These are phyloP conservation scores for Iris pallida DNA, from an alignment of 116 monocot species.

Conservation along the genomic window DNA sequence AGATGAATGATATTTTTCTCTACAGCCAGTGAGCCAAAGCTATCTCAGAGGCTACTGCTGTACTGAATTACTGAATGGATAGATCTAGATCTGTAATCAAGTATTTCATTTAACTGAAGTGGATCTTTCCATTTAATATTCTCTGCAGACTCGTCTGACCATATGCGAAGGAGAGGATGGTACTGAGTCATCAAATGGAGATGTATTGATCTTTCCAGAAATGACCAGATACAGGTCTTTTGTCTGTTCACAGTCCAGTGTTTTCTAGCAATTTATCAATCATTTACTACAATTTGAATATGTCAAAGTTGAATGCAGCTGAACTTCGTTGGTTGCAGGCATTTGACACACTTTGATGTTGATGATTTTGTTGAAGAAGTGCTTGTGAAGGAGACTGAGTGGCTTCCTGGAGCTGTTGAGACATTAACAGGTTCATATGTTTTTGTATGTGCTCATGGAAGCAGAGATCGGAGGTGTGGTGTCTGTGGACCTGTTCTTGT, in stretches of 20 bases:
- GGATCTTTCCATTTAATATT: conserved; percentile 5
- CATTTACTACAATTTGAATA: background rate
- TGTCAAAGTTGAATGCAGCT: background rate
- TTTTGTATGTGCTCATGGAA: conserved; percentile 78
- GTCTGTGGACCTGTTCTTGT: conserved; percentile 62
- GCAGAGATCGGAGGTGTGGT: conserved; percentile 64
- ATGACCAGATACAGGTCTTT: conserved; percentile 69
- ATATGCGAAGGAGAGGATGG: conserved; percentile 59
- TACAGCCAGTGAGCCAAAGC: too few species aligned
- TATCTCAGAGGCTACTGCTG: too few species aligned
- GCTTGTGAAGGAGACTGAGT: conserved; percentile 57
- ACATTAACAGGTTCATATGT: conserved; percentile 47
- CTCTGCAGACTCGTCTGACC: conserved; percentile 56
- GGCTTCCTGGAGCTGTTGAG: conserved; percentile 33
- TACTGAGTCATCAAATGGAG: conserved; percentile 59
- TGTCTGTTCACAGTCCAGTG: background rate
- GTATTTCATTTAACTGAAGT: background rate
- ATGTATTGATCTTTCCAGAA: conserved; percentile 80
- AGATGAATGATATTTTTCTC: too few species aligned
- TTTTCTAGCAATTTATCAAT: background rate
- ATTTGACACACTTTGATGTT: conserved; percentile 44
- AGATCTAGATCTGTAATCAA: too few species aligned
- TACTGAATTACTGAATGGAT: too few species aligned
- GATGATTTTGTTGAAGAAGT: conserved; percentile 63
- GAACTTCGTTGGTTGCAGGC: conserved; percentile 19